Percentiles rank a stretch among this genome's conserved stretches.
These are phyloP conservation scores for Isoetes engelmannii DNA, from an alignment of 83 land plant species.

Conservation along the genomic window DNA sequence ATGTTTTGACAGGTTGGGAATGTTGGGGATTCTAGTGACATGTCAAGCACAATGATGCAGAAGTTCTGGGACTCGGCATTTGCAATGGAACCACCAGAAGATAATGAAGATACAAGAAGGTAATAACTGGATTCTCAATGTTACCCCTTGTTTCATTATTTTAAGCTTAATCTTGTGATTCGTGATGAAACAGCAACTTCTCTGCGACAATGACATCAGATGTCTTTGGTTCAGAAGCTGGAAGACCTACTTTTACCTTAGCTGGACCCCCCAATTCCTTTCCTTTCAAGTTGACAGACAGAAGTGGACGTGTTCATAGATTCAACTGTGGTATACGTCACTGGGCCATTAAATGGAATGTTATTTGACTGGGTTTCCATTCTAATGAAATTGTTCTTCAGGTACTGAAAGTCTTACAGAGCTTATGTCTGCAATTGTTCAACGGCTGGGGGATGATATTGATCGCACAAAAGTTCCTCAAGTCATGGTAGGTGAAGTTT, in stretches of 20 bases:
- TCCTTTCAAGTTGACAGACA: conserved; percentile 76
- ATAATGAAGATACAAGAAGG: conserved; percentile 45
- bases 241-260: conserved; percentile 46
- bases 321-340: conserved; percentile 65
- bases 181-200: conserved; percentile 53
- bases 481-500: conserved; percentile 48
- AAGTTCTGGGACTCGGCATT: conserved; percentile 98
- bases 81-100: conserved; percentile 71
- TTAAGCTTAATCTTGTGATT: not conserved
- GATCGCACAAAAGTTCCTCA: conserved; percentile 57
- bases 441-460: conserved; percentile 73
- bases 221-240: conserved; percentile 28
- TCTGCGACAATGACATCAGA: conserved; percentile 58
- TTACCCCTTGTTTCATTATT: too few relatives aligned
- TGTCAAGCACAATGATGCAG: conserved; percentile 80
- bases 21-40: conserved; percentile 57
- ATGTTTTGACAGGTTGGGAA: conserved; percentile 44
- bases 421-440: conserved; percentile 63
- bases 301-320: conserved; percentile 74
- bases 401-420: conserved; percentile 71
- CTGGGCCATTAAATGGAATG: not conserved
- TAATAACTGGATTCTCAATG: too few relatives aligned
- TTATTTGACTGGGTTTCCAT: not conserved
- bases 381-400: conserved; percentile 20
- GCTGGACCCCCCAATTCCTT: conserved; percentile 64